phyloP scores from a whole-genome alignment of 129 eudicot species.

The Oenanthe sinensis region DNA sequence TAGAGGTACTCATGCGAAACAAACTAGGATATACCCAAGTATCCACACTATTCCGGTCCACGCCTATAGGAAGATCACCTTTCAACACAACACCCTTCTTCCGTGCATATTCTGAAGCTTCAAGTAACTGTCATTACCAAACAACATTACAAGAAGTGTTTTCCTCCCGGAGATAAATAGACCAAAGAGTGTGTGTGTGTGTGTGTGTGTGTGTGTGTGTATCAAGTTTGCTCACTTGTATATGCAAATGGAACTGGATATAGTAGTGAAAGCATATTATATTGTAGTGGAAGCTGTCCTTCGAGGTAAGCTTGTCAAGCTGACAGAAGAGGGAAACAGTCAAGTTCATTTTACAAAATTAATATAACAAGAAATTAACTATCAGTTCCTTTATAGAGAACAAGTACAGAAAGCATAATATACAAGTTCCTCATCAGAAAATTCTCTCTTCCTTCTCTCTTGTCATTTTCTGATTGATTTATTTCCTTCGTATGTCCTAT shows the following conservation, averaged over 20 bases:
- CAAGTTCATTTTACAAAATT: not conserved
- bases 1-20: conserved; percentile 93
- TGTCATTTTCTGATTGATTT: not conserved
- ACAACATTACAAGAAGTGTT: conserved; percentile 10
- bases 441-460: too few relatives aligned
- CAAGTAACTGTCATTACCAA: conserved; percentile 46
- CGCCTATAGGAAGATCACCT: conserved; percentile 99
- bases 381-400: not conserved
- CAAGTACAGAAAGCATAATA: not conserved
- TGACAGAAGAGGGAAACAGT: conserved; percentile 34
- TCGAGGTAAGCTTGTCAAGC: conserved; percentile 87
- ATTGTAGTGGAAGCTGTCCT: conserved; percentile 71
- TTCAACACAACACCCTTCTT: conserved; percentile 87
- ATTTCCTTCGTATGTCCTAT: not conserved
- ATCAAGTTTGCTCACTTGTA: conserved; percentile 58
- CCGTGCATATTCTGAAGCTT: conserved; percentile 92
- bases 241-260: conserved; percentile 80
- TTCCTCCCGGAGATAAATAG: not conserved
- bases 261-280: conserved; percentile 84
- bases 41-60: conserved; percentile 94
- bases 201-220: too few relatives aligned
- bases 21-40: conserved; percentile 94
- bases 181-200: too few relatives aligned
- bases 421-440: not conserved
- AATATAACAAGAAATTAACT: not conserved